Base-by-base conservation (phyloP, 1,284 basidiomycete species). In the Ceratobasidium sp. region DNA sequence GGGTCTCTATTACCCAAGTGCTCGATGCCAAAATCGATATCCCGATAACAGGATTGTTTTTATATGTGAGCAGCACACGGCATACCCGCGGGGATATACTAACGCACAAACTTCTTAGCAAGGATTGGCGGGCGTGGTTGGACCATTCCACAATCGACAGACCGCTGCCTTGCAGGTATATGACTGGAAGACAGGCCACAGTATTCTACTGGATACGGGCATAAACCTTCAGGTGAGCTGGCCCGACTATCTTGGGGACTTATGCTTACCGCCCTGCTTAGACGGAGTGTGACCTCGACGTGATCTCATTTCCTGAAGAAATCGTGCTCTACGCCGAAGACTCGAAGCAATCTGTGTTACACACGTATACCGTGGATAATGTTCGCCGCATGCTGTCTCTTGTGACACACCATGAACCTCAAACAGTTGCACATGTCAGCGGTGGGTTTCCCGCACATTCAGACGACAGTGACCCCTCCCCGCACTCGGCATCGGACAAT, bases 351-450 rank as follows among this genome's bases (percentile, higher is more conserved):
- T 72, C 69, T 6, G 43, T 72, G 29, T 41, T 72, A 7, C 43
- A 72, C 46, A 72, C 69, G 2, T 72, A 72, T 39, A 34, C 69
- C 31, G 43, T 72, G 11, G 69, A 72, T 2, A 51, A 72, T 34
- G 19, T 72, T 51, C 69, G 56, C n/a, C 69, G 69, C 9, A 72
- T 72, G 69, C 56, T 72, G 48, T 72, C 69, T 13, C 69, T 72
- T 24, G 69, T 72, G 1, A 16, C 43, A 22, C 16, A 39, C 24
- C 69, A 72, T 22, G 56, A 39, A n/a, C 69, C 69, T n/a, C 69
- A 61, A 37, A 61, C 69, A 0, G 46, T 72, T 51, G 69, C 69
- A 29, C 58, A 29, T 29, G 69, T 72, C 39, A 56, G 69, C 22
- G 69, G 69, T 1, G 69, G 69, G n/a, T 72, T 72, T 34, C 58